These are phyloP conservation scores for Vaccinium macrocarpon DNA, from an alignment of 148 eudicot genomes.

Conservation along the genomic window DNA sequence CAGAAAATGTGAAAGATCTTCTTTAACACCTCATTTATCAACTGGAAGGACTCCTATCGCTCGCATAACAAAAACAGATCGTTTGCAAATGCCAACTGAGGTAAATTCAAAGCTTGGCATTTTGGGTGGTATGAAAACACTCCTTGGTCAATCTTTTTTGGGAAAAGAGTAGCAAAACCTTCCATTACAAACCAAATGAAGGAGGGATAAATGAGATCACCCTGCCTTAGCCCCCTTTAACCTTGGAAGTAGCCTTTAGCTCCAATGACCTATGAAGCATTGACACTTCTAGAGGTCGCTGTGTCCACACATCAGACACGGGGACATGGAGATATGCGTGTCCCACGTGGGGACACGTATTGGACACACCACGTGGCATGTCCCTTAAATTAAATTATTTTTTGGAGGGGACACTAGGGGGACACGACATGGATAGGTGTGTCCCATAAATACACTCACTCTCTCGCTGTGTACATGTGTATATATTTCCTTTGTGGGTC, in stretches of 20 bases:
- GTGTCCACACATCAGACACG: too few species aligned
- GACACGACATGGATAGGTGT: too few species aligned
- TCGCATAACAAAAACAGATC: background rate
- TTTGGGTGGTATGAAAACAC: background rate
- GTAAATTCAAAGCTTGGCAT: background rate
- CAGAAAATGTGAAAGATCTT: background rate
- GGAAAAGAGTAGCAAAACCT: background rate
- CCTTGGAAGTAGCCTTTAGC: background rate
- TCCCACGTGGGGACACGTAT: too few species aligned
- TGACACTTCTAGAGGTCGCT: too few species aligned
- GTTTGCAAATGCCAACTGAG: background rate
- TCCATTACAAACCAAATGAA: background rate
- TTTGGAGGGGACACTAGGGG: too few species aligned
- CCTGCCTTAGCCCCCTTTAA: background rate
- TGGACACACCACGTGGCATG: too few species aligned
- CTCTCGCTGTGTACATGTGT: too few species aligned
- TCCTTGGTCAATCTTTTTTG: background rate
- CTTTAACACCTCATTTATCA: background rate
- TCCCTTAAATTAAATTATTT: too few species aligned
- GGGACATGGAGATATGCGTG: too few species aligned
- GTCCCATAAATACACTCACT: too few species aligned
- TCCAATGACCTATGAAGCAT: background rate
- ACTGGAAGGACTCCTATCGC: background rate
- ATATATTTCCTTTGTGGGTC: too few species aligned
- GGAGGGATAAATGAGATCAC: background rate